Conservation (phyloP, 2,329 filamentous ascomycete genomes). For the Colletotrichum eremochloae region DNA sequence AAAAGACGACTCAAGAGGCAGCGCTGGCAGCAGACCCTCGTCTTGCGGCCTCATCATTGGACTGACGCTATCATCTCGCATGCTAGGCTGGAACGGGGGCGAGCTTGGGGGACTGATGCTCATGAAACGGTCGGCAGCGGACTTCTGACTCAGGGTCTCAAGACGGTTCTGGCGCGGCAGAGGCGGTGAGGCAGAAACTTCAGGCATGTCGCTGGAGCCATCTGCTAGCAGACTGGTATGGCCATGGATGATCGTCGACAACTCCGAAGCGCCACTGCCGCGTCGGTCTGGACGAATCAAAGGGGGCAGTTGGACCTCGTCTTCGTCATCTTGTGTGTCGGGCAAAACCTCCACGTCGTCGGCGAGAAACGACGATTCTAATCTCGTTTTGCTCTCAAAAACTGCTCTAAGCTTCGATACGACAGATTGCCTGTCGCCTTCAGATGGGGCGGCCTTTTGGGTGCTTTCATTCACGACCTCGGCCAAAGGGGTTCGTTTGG, state of each 20-base stretch:
- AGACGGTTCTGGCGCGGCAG: conserved; percentile 49
- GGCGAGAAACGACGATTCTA: neutral
- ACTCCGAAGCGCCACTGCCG: conserved; percentile 51
- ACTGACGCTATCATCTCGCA: conserved; percentile 32
- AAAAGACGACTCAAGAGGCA: conserved; percentile 59
- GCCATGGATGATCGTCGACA: conserved; percentile 56
- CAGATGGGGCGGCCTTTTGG: conserved; percentile 1
- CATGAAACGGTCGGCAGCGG: conserved; percentile 47
- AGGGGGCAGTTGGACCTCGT: conserved; percentile 54
- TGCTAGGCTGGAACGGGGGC: conserved; percentile 51
- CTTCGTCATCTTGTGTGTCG: conserved; percentile 37
- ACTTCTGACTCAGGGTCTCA: conserved; percentile 18
- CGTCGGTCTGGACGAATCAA: conserved; percentile 49
- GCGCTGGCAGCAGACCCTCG: conserved; percentile 51
- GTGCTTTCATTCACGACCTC: conserved; percentile 30
- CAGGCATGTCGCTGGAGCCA: conserved; percentile 58
- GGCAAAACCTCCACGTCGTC: conserved; percentile 17
- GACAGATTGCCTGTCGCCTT: conserved; percentile 17
- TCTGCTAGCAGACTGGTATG: conserved; percentile 55
- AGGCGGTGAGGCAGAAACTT: conserved; percentile 61
- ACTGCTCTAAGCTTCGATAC: conserved; percentile 16
- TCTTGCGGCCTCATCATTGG: conserved; percentile 35
- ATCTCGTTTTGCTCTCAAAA: conserved; percentile 1
- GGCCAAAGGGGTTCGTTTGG: conserved; percentile 28
- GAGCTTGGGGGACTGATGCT: conserved; percentile 64